phyloP scores from a whole-genome alignment of 2,329 filamentous ascomycete genomes.

The Ophiostoma tasmaniense region DNA sequence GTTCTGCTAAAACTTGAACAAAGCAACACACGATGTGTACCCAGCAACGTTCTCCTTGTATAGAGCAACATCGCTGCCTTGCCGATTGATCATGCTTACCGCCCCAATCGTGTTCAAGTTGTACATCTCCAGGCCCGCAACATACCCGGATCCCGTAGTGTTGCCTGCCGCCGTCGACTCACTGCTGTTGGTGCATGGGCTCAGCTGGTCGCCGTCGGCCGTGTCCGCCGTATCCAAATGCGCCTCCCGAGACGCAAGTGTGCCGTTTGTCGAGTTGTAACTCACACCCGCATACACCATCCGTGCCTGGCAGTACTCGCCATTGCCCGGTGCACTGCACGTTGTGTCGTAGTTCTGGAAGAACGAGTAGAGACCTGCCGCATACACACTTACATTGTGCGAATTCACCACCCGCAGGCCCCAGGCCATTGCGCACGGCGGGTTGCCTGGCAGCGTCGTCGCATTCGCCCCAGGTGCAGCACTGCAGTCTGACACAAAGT shows the following conservation, averaged over 20 bases:
- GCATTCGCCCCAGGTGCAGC: conserved; percentile 18
- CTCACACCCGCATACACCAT: conserved; percentile 32
- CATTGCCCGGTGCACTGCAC: conserved; percentile 30
- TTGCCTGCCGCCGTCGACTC: neutral
- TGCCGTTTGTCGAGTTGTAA: conserved; percentile 6
- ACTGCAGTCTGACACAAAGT: conserved; percentile 38
- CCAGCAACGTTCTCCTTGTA: conserved; percentile 22
- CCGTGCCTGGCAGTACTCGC: conserved; percentile 35
- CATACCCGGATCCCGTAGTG: neutral
- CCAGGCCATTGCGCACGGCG: conserved; percentile 51
- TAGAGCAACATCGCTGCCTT: conserved; percentile 19
- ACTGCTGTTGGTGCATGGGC: neutral
- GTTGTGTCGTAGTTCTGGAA: conserved; percentile 49
- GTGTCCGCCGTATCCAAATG: neutral
- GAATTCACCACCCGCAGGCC: conserved; percentile 51
- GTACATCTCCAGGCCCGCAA: conserved; percentile 29
- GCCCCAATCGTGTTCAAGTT: conserved; percentile 40
- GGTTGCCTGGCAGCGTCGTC: conserved; percentile 19
- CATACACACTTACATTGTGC: conserved; percentile 44
- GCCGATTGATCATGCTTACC: conserved; percentile 19
- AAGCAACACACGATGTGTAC: conserved; percentile 22
- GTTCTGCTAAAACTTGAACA: conserved; percentile 22
- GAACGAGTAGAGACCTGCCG: conserved; percentile 51
- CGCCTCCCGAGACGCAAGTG: neutral
- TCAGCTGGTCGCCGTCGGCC: too few relatives aligned